Conservation (phyloP, 805 yeast genomes). For the Ogataea glucozyma region DNA sequence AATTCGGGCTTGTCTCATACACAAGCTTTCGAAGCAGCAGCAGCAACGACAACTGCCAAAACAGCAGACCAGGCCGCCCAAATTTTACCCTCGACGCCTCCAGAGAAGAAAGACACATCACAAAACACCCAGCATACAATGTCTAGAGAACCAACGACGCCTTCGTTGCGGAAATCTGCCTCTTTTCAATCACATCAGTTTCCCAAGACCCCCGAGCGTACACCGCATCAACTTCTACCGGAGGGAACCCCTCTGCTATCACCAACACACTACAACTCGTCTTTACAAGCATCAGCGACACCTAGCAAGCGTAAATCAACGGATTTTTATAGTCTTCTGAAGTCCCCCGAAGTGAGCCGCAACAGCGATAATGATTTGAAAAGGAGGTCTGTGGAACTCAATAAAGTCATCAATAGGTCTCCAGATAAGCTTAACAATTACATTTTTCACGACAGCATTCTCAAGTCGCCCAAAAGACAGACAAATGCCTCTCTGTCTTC, state of each 20-base stretch:
- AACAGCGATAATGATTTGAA: conserved; percentile 26
- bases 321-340: conserved; percentile 38
- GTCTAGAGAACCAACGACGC: conserved; percentile 29
- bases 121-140: too few species aligned
- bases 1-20: conserved; percentile 7
- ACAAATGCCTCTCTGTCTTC: conserved; percentile 16
- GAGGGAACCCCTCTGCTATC: conserved; percentile 38
- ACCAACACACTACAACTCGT: conserved; percentile 33
- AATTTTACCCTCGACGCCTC: conserved; percentile 1
- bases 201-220: conserved; percentile 34
- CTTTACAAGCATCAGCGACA: conserved; percentile 25
- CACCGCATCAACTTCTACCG: conserved; percentile 29
- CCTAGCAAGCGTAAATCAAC: conserved; percentile 36
- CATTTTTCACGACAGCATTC: conserved; percentile 30
- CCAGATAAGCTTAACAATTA: conserved; percentile 27
- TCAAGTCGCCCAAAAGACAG: conserved; percentile 27
- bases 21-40: conserved; percentile 5
- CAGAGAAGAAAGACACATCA: too few species aligned
- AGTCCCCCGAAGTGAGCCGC: conserved; percentile 35
- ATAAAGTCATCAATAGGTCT: conserved; percentile 30
- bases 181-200: conserved; percentile 24
- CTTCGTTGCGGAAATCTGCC: conserved; percentile 25
- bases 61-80: too few species aligned
- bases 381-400: conserved; percentile 35
- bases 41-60: too few species aligned